Percentiles rank a stretch among this genome's conserved stretches.
Conservation (phyloP, 2,329 filamentous ascomycete species). For the Cladophialophora bantiana region DNA sequence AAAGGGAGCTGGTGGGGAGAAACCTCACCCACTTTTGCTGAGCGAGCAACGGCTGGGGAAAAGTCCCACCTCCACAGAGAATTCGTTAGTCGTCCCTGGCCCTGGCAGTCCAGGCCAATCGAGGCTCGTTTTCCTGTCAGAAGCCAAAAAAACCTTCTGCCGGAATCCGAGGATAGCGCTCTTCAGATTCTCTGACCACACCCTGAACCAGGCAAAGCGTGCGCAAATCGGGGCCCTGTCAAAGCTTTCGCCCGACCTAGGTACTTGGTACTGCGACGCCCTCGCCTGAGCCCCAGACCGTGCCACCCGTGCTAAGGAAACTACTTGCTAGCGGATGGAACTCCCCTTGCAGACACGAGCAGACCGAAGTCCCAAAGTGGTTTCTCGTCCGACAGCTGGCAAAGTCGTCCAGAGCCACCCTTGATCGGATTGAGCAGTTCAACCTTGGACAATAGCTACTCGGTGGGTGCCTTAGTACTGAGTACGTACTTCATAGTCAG, state of each 20-base stretch:
- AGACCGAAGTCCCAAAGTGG: background rate
- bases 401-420: background rate
- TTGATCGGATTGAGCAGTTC: background rate
- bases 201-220: background rate
- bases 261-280: background rate
- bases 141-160: background rate
- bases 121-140: conserved; percentile 5
- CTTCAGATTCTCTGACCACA: background rate
- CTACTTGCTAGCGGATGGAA: background rate
- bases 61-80: conserved; percentile 14
- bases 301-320: background rate
- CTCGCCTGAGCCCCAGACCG: background rate
- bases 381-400: background rate
- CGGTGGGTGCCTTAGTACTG: background rate
- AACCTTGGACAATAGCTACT: background rate
- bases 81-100: background rate
- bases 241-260: background rate
- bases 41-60: background rate
- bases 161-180: conserved; percentile 5
- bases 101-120: no score
- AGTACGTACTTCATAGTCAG: no score
- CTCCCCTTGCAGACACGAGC: background rate
- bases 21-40: background rate
- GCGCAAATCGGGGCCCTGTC: background rate
- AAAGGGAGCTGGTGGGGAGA: background rate